These are phyloP conservation scores for Tetrahymena borealis DNA, from an alignment of 73 alveolate genomes.

Conservation along the genomic window DNA sequence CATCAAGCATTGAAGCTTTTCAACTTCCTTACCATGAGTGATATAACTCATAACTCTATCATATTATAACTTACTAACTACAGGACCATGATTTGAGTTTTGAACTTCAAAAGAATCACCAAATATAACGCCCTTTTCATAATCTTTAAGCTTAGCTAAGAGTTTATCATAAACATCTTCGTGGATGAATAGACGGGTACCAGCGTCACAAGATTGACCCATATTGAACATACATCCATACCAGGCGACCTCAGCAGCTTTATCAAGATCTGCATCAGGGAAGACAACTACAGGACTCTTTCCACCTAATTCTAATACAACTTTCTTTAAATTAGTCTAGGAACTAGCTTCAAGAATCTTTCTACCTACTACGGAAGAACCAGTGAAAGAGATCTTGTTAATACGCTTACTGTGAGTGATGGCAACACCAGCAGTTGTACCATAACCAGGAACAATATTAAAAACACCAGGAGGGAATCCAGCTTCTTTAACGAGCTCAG, in stretches of 20 bases:
- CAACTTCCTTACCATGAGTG: conserved; percentile 70
- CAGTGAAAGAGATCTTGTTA: conserved; percentile 86
- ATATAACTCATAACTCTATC: conserved; percentile 61
- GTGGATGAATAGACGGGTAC: conserved; percentile 79
- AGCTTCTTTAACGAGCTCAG: conserved; percentile 72
- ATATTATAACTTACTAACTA: conserved; percentile 54
- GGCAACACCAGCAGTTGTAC: conserved; percentile 68
- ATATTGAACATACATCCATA: conserved; percentile 64
- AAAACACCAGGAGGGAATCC: conserved; percentile 90
- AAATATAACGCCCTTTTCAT: conserved; percentile 43
- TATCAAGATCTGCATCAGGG: conserved; percentile 85
- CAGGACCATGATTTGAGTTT: conserved; percentile 75
- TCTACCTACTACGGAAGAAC: conserved; percentile 81
- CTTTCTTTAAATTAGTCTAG: conserved; percentile 58
- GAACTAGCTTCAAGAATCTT: conserved; percentile 67
- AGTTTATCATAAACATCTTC: conserved; percentile 84
- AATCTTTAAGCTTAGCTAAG: conserved; percentile 47
- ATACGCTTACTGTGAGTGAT: conserved; percentile 61
- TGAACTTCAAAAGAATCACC: conserved; percentile 69
- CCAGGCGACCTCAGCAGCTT: conserved; percentile 67
- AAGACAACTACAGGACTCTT: conserved; percentile 74
- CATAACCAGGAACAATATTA: conserved; percentile 82
- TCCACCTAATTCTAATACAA: conserved; percentile 87
- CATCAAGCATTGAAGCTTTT: conserved; percentile 77
- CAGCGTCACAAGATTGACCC: conserved; percentile 82